Percentiles rank a stretch among this genome's conserved stretches.
These are phyloP conservation scores for Citrullus colocynthis DNA, from an alignment of 306 rosid species.

Conservation along the genomic window DNA sequence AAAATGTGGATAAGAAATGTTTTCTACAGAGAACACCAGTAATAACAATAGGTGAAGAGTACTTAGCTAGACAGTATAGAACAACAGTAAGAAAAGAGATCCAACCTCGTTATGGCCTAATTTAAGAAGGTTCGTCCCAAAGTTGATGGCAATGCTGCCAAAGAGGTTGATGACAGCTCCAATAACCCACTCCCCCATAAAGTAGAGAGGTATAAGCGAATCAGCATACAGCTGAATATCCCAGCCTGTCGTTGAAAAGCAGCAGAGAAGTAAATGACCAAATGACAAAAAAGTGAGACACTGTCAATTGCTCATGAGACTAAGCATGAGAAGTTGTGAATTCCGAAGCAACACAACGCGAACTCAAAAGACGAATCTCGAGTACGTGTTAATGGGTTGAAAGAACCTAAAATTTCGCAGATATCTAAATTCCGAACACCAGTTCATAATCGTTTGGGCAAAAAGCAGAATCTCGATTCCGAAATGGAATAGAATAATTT, in stretches of 20 bases:
- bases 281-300: neutral
- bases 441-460: neutral
- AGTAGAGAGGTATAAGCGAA: conserved; percentile 24
- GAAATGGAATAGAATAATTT: neutral
- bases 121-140: conserved; percentile 94
- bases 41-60: neutral
- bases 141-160: conserved; percentile 94
- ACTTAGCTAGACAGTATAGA: neutral
- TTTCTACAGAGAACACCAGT: neutral
- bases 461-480: neutral
- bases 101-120: conserved; percentile 90
- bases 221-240: conserved; percentile 35
- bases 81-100: neutral
- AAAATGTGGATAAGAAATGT: neutral
- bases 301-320: neutral
- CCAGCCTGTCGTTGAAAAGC: conserved; percentile 1
- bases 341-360: neutral
- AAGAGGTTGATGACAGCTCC: conserved; percentile 94
- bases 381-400: neutral
- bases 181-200: conserved; percentile 97
- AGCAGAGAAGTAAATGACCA: neutral
- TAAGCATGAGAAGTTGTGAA: neutral
- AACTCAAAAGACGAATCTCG: neutral
- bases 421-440: neutral
- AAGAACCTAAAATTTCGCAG: neutral